Conservation (phyloP, 768 basidiomycete species). For the Holtermannia corniformis region DNA sequence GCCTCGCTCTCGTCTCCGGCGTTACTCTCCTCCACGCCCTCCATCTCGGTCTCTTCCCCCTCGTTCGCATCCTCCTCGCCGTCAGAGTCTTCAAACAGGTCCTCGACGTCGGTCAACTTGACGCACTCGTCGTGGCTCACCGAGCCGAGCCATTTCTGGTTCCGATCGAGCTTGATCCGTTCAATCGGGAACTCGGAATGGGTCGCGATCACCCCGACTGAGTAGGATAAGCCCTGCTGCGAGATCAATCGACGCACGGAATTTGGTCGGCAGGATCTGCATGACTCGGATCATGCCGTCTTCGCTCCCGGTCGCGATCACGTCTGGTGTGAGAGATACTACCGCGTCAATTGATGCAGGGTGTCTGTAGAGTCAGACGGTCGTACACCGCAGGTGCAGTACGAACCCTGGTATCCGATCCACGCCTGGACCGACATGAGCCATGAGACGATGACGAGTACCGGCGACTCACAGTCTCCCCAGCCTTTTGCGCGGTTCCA, state of each 20-base stretch:
- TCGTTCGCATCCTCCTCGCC: conserved; percentile 39
- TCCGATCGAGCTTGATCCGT: conserved; percentile 59
- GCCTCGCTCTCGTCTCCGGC: conserved; percentile 11
- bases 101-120: conserved; percentile 73
- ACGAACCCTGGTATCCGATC: conserved; percentile 76
- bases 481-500: conserved; percentile 82
- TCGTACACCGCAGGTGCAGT: conserved; percentile 1
- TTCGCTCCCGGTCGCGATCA: conserved; percentile 79
- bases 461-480: conserved; percentile 56
- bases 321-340: conserved; percentile 58
- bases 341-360: conserved; percentile 84
- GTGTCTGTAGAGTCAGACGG: conserved; percentile 51
- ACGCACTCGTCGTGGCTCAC: conserved; percentile 81
- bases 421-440: conserved; percentile 43
- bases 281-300: conserved; percentile 84
- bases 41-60: conserved; percentile 41
- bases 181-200: conserved; percentile 91
- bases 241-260: conserved; percentile 42
- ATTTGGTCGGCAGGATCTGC: conserved; percentile 75
- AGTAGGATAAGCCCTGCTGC: neutral
- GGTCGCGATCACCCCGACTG: conserved; percentile 75
- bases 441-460: neutral
- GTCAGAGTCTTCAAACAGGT: conserved; percentile 57
- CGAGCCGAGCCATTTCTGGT: conserved; percentile 78
- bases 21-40: conserved; percentile 33